Conservation (phyloP, 768 basidiomycete species). For the Panaeolus cyanescens region DNA sequence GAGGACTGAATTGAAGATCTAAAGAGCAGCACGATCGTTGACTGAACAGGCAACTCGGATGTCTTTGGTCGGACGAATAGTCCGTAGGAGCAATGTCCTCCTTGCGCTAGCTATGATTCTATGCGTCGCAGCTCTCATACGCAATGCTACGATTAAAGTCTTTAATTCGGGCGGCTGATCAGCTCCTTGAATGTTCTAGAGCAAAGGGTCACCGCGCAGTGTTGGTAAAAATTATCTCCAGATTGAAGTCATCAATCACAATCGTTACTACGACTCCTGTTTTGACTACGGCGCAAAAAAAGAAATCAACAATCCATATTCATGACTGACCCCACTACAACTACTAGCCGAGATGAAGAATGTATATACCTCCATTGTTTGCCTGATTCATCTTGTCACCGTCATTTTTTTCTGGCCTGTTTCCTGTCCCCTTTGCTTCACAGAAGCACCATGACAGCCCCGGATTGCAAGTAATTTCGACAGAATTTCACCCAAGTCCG, state of each 20-base stretch:
- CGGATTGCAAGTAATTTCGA: background rate
- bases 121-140: too few relatives aligned
- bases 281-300: background rate
- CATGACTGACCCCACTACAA: background rate
- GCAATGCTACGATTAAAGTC: too few relatives aligned
- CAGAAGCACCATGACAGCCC: background rate
- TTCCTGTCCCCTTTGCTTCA: background rate
- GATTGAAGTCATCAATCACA: conserved; percentile 1
- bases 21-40: background rate
- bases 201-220: background rate
- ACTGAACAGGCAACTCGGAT: background rate
- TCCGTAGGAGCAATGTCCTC: background rate
- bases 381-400: background rate
- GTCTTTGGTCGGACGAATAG: background rate
- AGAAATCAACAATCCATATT: conserved; percentile 1
- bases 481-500: background rate
- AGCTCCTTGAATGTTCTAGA: too few relatives aligned
- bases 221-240: background rate
- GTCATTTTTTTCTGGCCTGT: background rate
- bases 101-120: background rate
- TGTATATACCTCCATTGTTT: background rate
- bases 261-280: background rate
- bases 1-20: conserved; percentile 1
- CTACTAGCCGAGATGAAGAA: background rate
- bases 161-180: too few relatives aligned